A percentile compares a stretch with the other conserved stretches of the same genome.
Evolutionary conservation across 2,329 filamentous ascomycete species (phyloP).

Genomic region (Penicillium sp.): DNA sequence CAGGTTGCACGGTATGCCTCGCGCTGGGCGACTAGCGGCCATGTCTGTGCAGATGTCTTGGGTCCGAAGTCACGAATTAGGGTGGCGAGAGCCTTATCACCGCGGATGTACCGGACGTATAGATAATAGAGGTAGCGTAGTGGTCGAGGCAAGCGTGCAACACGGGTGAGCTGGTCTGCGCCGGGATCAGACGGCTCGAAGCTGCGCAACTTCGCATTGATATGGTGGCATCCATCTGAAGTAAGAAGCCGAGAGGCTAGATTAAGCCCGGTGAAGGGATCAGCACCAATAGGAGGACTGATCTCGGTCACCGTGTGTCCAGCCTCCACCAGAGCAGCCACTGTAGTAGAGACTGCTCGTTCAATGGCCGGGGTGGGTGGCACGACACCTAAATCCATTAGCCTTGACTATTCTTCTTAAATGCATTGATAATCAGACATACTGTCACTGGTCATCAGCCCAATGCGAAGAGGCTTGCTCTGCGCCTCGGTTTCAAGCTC

Average conservation of each 20-base stretch:
- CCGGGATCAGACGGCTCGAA: constrained; percentile 77
- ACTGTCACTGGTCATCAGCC: constrained; percentile 69
- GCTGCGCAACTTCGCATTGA: constrained; percentile 66
- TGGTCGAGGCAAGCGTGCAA: constrained; percentile 66
- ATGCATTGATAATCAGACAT: constrained; percentile 11
- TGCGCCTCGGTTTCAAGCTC: constrained; percentile 55
- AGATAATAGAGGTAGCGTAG: constrained; percentile 82
- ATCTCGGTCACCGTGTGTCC: constrained; percentile 70
- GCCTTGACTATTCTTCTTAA: too few species aligned
- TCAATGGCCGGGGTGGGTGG: constrained; percentile 79
- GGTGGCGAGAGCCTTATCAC: constrained; percentile 71
- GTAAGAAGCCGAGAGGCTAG: constrained; percentile 77
- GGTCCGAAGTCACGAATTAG: constrained; percentile 66
- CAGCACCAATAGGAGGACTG: constrained; percentile 63
- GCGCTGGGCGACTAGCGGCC: constrained; percentile 69
- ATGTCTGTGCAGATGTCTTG: constrained; percentile 72
- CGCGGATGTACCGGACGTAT: constrained; percentile 76
- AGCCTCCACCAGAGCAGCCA: constrained; percentile 59
- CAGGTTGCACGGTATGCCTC: constrained; percentile 72
- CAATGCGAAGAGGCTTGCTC: constrained; percentile 63
- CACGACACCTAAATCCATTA: constrained; percentile 55
- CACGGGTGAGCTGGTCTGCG: constrained; percentile 65
- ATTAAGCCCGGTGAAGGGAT: constrained; percentile 68
- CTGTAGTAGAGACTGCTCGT: constrained; percentile 66
- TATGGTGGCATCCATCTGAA: constrained; percentile 75